Evolutionary conservation across 2,329 filamentous ascomycete species (phyloP).

Genomic region (Paecilomyces variotii): DNA sequence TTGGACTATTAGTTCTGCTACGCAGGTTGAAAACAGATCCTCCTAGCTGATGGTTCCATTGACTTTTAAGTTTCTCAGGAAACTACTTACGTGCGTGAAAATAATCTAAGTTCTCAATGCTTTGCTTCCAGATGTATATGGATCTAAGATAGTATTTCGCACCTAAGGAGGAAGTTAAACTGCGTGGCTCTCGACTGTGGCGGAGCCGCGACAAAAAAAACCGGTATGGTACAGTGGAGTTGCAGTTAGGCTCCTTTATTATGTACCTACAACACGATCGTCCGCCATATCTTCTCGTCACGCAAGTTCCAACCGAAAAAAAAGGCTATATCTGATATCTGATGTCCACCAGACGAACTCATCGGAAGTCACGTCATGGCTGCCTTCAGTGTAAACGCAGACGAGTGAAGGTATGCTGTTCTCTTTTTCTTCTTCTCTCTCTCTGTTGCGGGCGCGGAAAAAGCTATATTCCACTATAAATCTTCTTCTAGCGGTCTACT

Average conservation of each 20-base stretch:
- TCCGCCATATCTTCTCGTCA: neutral
- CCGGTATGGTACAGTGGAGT: neutral
- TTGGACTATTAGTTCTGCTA: no score
- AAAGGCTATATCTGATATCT: neutral
- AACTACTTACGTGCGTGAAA: no score
- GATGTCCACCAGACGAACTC: conserved; percentile 17
- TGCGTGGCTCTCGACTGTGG: neutral
- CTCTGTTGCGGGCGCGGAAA: neutral
- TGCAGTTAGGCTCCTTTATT: neutral
- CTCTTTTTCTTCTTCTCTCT: neutral
- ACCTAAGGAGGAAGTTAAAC: neutral
- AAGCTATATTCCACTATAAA: neutral
- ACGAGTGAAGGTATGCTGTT: conserved; percentile 14
- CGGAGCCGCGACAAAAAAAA: neutral
- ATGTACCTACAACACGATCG: neutral
- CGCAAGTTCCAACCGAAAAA: neutral
- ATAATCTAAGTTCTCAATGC: no score
- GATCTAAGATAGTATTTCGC: neutral
- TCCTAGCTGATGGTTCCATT: no score
- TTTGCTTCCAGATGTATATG: neutral
- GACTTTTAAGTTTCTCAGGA: no score
- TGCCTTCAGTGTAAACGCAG: conserved; percentile 18
- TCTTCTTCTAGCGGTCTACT: neutral
- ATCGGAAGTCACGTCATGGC: conserved; percentile 20
- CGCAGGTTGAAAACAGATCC: no score